A percentile compares a stretch with the other conserved stretches of the same genome.
Evolutionary conservation across 306 rosid genomes (phyloP).

Genomic region (Rubus idaeus): DNA sequence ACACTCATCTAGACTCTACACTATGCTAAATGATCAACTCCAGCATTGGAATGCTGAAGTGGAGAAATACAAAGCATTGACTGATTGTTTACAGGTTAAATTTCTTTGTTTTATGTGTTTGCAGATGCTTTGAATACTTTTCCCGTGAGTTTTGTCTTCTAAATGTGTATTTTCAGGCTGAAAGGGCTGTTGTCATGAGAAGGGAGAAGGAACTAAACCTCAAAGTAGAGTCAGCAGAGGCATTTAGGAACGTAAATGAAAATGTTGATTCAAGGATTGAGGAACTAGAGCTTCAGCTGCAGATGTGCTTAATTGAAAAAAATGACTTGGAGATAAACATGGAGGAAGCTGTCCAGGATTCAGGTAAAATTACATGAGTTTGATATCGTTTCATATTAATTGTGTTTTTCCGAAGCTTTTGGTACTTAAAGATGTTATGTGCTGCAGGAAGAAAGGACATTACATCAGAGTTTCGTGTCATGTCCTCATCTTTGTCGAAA

Average conservation of each 20-base stretch:
- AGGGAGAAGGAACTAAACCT: constrained; percentile 76
- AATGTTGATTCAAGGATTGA: constrained; percentile 54
- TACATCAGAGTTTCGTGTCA: constrained; percentile 83
- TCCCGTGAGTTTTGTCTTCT: constrained; percentile 15
- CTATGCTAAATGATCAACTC: constrained; percentile 79
- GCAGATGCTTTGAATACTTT: constrained; percentile 19
- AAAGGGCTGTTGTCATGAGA: constrained; percentile 60
- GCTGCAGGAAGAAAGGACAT: constrained; percentile 88
- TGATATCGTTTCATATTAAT: constrained; percentile 13
- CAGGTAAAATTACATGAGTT: constrained; percentile 44
- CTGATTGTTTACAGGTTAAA: constrained; percentile 76
- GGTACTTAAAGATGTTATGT: constrained; percentile 35
- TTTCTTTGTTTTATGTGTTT: constrained; percentile 26
- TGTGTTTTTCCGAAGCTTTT: constrained; percentile 27
- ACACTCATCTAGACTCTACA: constrained; percentile 62
- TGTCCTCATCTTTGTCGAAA: constrained; percentile 88
- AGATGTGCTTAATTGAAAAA: constrained; percentile 62
- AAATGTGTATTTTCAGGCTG: constrained; percentile 55
- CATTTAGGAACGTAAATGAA: constrained; percentile 54
- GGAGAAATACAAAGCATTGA: constrained; percentile 60
- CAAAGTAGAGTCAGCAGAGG: constrained; percentile 66
- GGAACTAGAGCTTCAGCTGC: constrained; percentile 82
- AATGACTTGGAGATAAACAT: constrained; percentile 74
- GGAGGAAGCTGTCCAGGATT: constrained; percentile 90
- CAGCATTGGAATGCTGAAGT: constrained; percentile 85